A percentile compares a stretch with the other conserved stretches of the same genome.
Conservation (phyloP, 352 stramenopile genomes). For the Phytopythium kandeliae region DNA sequence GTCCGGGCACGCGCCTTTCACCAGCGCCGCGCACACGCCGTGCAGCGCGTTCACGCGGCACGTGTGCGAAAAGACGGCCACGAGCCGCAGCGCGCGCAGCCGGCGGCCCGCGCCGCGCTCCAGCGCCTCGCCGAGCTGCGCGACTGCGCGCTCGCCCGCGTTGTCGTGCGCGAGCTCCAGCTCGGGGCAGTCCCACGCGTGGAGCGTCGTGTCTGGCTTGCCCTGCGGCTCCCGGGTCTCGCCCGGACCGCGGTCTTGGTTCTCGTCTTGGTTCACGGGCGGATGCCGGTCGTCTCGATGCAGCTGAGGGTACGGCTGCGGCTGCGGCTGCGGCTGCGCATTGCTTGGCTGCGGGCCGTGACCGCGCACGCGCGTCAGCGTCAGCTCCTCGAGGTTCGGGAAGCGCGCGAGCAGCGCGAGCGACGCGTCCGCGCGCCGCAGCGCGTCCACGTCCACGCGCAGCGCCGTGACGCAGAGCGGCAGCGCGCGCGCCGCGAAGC, state of each 20-base stretch:
- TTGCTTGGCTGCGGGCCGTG: too few species aligned
- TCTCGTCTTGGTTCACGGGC: too few species aligned
- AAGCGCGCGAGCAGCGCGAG: slow-evolving; percentile 40
- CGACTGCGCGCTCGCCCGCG: slow-evolving; percentile 55
- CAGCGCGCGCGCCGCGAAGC: slow-evolving; percentile 49
- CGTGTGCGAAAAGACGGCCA: slow-evolving; percentile 79
- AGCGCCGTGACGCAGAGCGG: slow-evolving; percentile 55
- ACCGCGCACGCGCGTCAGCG: slow-evolving; percentile 31
- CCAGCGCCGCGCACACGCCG: slow-evolving; percentile 52
- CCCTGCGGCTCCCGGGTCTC: slow-evolving; percentile 10
- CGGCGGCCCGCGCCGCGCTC: slow-evolving; percentile 51
- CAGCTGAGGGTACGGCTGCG: too few species aligned
- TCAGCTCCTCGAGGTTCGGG: slow-evolving; percentile 49
- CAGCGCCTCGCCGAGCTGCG: slow-evolving; percentile 62
- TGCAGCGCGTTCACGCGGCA: slow-evolving; percentile 67
- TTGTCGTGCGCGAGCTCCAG: slow-evolving; percentile 79
- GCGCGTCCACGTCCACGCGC: slow-evolving; percentile 40
- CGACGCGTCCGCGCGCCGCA: slow-evolving; percentile 28
- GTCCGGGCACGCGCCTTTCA: slow-evolving; percentile 55
- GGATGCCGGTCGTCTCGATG: too few species aligned
- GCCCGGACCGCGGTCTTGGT: too few species aligned
- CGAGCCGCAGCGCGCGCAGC: slow-evolving; percentile 48
- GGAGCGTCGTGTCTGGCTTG: slow-evolving; percentile 23
- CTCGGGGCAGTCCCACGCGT: slow-evolving; percentile 74
- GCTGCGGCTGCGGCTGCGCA: too few species aligned